These are phyloP conservation scores for Fomitopsis pulvina DNA, from an alignment of 768 basidiomycete species.

Conservation along the genomic window DNA sequence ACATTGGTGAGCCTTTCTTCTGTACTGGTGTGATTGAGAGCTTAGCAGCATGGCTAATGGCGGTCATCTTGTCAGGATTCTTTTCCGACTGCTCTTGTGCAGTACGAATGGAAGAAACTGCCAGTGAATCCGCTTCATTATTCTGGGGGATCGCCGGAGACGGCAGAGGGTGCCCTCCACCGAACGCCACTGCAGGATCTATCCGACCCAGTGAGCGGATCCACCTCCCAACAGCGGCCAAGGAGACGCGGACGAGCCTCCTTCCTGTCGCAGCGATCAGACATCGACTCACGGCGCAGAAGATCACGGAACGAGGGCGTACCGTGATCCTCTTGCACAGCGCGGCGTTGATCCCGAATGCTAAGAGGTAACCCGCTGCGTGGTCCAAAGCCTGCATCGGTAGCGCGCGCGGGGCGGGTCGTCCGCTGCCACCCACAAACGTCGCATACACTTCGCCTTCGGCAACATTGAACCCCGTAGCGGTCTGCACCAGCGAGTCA, in stretches of 20 bases:
- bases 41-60: constrained; percentile 39
- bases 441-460: constrained; percentile 43
- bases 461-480: constrained; percentile 51
- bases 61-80: constrained; percentile 25
- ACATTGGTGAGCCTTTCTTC: constrained; percentile 32
- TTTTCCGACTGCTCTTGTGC: not conserved
- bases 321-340: constrained; percentile 47
- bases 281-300: not conserved
- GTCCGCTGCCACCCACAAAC: constrained; percentile 17
- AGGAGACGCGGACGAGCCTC: constrained; percentile 56
- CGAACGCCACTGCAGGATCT: constrained; percentile 34
- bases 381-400: constrained; percentile 59
- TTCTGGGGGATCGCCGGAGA: constrained; percentile 25
- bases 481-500: constrained; percentile 59
- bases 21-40: constrained; percentile 36
- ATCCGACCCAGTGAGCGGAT: constrained; percentile 47
- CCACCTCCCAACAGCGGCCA: constrained; percentile 51
- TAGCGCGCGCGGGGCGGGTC: constrained; percentile 27
- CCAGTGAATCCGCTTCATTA: constrained; percentile 27
- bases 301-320: not conserved
- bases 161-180: constrained; percentile 34
- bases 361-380: constrained; percentile 50
- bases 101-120: not conserved
- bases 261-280: constrained; percentile 33
- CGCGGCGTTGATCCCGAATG: constrained; percentile 52